phyloP scores from a whole-genome alignment of 345 rosid genomes.

The Aquilaria yunnanensis region DNA sequence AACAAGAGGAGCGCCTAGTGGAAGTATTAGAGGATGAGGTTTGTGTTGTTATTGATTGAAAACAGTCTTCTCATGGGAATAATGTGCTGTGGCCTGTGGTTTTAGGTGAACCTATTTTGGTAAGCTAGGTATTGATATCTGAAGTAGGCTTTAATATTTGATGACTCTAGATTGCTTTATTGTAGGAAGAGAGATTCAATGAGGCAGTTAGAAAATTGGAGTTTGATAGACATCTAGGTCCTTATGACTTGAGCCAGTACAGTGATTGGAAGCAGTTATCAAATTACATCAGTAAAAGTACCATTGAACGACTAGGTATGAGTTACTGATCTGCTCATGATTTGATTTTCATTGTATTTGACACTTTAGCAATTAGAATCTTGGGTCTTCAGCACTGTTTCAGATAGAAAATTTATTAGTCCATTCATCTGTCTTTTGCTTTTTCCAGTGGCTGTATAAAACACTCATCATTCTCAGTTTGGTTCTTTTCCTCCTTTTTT shows the following conservation, averaged over 20 bases:
- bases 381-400: neutral
- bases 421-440: neutral
- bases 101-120: neutral
- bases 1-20: slow-evolving; percentile 57
- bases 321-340: neutral
- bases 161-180: slow-evolving; percentile 5
- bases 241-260: slow-evolving; percentile 57
- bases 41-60: slow-evolving; percentile 7
- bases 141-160: neutral
- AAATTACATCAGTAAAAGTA: slow-evolving; percentile 47
- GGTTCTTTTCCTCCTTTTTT: too few species aligned
- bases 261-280: slow-evolving; percentile 75
- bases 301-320: slow-evolving; percentile 63
- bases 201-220: slow-evolving; percentile 64
- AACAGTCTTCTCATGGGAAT: neutral
- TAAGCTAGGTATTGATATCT: neutral
- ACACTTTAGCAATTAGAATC: too few species aligned
- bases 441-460: too few species aligned
- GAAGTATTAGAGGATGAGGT: slow-evolving; percentile 85
- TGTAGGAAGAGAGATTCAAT: slow-evolving; percentile 69
- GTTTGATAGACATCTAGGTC: slow-evolving; percentile 78
- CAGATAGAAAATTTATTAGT: slow-evolving; percentile 5
- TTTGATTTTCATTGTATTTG: too few species aligned
- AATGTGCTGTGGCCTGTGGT: neutral
- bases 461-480: too few species aligned